Conservation (phyloP, 495 filamentous ascomycete genomes). For the Bacidia rubella region DNA sequence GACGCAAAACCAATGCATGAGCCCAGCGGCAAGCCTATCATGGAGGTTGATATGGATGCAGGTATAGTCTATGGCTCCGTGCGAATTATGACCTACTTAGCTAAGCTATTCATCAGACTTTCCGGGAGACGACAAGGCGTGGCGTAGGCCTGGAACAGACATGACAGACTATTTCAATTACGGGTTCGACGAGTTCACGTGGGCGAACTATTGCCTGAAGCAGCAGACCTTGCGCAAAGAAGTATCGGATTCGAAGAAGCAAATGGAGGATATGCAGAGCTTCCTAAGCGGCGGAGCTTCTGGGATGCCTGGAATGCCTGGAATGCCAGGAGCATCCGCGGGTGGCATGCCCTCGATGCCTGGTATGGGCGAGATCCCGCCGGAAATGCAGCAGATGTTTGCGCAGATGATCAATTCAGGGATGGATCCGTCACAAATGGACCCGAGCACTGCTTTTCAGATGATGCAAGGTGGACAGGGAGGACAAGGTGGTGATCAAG, state of each 20-base stretch:
- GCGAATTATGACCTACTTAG: background rate
- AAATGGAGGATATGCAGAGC: slow-evolving; percentile 78
- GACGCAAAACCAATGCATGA: slow-evolving; percentile 70
- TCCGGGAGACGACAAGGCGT: slow-evolving; percentile 76
- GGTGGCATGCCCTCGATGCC: slow-evolving; percentile 48
- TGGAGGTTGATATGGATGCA: slow-evolving; percentile 67
- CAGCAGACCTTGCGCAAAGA: slow-evolving; percentile 66
- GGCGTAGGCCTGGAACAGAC: slow-evolving; percentile 91
- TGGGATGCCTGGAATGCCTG: slow-evolving; percentile 51
- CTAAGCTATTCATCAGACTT: slow-evolving; percentile 39
- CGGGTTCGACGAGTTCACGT: slow-evolving; percentile 98
- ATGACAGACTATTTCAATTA: slow-evolving; percentile 98
- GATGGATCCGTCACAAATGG: slow-evolving; percentile 73
- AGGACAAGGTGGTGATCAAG: slow-evolving; percentile 29
- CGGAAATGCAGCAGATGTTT: slow-evolving; percentile 75
- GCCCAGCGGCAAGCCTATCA: slow-evolving; percentile 61
- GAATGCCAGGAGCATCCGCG: slow-evolving; percentile 24
- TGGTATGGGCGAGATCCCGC: slow-evolving; percentile 58
- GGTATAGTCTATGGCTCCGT: slow-evolving; percentile 24
- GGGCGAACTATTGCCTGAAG: slow-evolving; percentile 86
- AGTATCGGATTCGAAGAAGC: slow-evolving; percentile 62
- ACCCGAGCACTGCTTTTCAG: slow-evolving; percentile 44
- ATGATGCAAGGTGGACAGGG: slow-evolving; percentile 37
- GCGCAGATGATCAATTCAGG: slow-evolving; percentile 68
- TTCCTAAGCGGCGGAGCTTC: slow-evolving; percentile 57